Base-by-base conservation (phyloP, 2,329 filamentous ascomycete genomes). In the Microthyrium microscopicum region DNA sequence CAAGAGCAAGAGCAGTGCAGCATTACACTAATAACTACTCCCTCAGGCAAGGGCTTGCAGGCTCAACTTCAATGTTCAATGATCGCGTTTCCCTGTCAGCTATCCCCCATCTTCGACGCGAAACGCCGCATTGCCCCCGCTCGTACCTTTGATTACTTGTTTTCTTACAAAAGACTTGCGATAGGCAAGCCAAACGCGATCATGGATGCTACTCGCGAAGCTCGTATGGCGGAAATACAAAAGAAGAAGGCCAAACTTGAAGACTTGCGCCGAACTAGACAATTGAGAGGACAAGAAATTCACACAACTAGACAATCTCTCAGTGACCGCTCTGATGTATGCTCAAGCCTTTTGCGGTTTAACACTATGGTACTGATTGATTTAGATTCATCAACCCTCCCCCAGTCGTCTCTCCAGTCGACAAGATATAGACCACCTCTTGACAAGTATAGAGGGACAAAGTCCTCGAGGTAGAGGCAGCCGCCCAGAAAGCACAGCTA, bases 221-320 rank as follows among this genome's bases (percentile, higher is more conserved):
- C 85, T 66, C 78, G 85, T 48, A 79, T 83, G 63, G 84, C 93
- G 64, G 89, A 98, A 64, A 93, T 98, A 46, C 65, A 89, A 47
- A 85, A 84, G 45, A 98, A 98, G 63, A 87, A 82, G 65, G 87
- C 85, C 41, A 94, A 89, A 66, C 82, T 98, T 48, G 85, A 82
- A 31, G 89, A 95, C 67, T 70, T 98, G 43, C 94, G 93, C 62
- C 73, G 81, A 41, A 84, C 94, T 60, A 73, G 89, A 46, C 84
- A 91, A 54, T 62, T 87, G 46, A 71, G 85, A 39, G 72, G 81
- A 42, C 80, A 70, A 51, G 81, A 91, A 52, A 73, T 80, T 46
- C 71, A 66, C 39, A 69, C 68, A 41, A 73, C 64, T 44, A 72
- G 83, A 44, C 69, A 75, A 48, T 79, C 73, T 52, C 62, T 74